Conservation (phyloP, 2,329 filamentous ascomycete genomes). For the Colletotrichum echinochloae region DNA sequence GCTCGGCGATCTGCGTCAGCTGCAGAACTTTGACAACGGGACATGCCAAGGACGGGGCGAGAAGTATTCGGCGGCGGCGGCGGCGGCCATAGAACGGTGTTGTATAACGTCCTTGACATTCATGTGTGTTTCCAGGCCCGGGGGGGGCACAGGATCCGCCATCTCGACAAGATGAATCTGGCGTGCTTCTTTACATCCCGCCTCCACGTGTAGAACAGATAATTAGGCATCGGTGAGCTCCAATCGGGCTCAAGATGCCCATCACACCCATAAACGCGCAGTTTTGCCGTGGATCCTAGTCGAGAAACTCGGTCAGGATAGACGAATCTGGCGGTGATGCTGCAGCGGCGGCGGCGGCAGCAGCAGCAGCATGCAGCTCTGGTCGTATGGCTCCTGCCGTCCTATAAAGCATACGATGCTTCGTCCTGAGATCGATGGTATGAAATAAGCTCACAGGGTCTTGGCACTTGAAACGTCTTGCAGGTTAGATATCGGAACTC, state of each 20-base stretch:
- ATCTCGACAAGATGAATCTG: too few species aligned
- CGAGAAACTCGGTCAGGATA: too few species aligned
- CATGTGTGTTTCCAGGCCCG: not conserved
- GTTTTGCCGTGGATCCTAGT: too few species aligned
- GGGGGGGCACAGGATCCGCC: too few species aligned
- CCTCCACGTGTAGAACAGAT: not conserved
- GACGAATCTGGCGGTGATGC: too few species aligned
- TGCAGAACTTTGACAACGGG: not conserved
- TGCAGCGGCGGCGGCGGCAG: too few species aligned
- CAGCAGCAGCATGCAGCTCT: too few species aligned
- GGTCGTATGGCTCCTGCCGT: not conserved
- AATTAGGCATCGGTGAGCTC: too few species aligned
- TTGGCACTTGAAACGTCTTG: slow-evolving; percentile 6
- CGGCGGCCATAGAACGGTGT: too few species aligned
- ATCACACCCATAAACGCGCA: too few species aligned
- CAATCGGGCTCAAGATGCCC: too few species aligned
- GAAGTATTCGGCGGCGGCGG: not conserved
- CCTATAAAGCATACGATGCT: slow-evolving; percentile 13
- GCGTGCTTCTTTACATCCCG: not conserved
- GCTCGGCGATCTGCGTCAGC: not conserved
- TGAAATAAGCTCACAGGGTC: not conserved
- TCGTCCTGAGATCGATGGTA: not conserved
- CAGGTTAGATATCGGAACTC: not conserved
- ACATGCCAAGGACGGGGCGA: not conserved
- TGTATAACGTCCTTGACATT: too few species aligned